Conservation (phyloP, 2,329 filamentous ascomycete genomes). For the Pseudogymnoascus sp. region DNA sequence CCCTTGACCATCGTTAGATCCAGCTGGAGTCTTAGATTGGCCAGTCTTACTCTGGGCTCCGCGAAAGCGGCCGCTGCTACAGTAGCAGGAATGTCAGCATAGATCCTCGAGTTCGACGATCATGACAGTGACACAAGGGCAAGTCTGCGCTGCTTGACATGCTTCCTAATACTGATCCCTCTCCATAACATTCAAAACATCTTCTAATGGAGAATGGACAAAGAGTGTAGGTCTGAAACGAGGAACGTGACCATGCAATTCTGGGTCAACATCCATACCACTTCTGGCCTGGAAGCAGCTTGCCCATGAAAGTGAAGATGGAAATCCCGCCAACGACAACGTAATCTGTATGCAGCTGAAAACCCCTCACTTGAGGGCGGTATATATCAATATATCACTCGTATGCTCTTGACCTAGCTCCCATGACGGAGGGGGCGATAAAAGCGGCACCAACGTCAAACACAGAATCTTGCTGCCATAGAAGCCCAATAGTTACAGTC, state of each 20-base stretch:
- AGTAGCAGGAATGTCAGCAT: constrained; percentile 23
- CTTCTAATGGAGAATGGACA: background rate
- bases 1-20: constrained; percentile 43
- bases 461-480: constrained; percentile 4
- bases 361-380: background rate
- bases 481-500: background rate
- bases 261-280: background rate
- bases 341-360: background rate
- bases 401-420: background rate
- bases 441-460: background rate
- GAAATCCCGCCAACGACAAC: background rate
- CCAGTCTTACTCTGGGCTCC: constrained; percentile 47
- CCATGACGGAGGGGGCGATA: background rate
- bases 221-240: background rate
- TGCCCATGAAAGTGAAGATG: background rate
- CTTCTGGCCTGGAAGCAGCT: background rate
- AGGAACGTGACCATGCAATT: background rate
- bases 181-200: background rate
- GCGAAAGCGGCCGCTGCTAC: constrained; percentile 53
- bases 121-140: background rate
- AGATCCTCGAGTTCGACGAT: background rate
- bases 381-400: background rate
- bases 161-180: background rate
- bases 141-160: background rate
- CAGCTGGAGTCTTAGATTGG: constrained; percentile 46